Percentiles rank a stretch among this genome's conserved stretches.
Conservation (phyloP, 2,329 filamentous ascomycete genomes). For the Emmonsiellopsis sp. region DNA sequence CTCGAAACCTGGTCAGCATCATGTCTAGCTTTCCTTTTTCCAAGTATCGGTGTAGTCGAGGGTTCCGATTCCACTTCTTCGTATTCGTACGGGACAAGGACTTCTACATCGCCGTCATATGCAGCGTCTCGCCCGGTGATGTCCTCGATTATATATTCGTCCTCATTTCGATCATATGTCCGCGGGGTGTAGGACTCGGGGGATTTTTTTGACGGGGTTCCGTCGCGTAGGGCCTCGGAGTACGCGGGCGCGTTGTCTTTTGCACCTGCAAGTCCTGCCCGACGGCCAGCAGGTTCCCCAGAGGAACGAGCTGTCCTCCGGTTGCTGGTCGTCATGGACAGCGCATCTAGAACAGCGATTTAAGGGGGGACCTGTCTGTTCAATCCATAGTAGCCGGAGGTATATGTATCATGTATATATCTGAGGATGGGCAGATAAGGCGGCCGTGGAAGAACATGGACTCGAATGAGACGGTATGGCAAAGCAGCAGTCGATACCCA, state of each 20-base stretch:
- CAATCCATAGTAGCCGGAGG: background rate
- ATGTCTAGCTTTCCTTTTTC: slow-evolving; percentile 3
- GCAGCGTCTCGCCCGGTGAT: slow-evolving; percentile 20
- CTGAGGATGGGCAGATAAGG: background rate
- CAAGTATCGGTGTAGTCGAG: background rate
- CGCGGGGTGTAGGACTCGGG: background rate
- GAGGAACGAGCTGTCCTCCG: background rate
- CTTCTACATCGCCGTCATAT: slow-evolving; percentile 22
- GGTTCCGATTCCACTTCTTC: slow-evolving; percentile 19
- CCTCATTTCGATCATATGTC: slow-evolving; percentile 2
- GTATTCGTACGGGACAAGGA: slow-evolving; percentile 29
- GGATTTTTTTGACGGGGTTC: background rate
- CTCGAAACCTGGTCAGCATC: slow-evolving; percentile 21
- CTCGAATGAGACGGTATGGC: background rate
- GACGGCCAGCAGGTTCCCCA: background rate
- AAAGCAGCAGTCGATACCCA: too few species aligned
- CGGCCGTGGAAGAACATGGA: background rate
- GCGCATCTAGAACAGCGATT: background rate
- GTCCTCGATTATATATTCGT: slow-evolving; percentile 19
- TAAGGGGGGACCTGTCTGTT: background rate
- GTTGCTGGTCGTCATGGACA: background rate
- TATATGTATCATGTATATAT: too few species aligned
- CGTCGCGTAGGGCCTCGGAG: background rate
- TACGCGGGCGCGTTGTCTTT: background rate
- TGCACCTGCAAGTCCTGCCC: too few species aligned